Percentiles rank a stretch among this genome's conserved stretches.
Evolutionary conservation across 306 rosid genomes (phyloP).

Genomic region (Myrica gale): DNA sequence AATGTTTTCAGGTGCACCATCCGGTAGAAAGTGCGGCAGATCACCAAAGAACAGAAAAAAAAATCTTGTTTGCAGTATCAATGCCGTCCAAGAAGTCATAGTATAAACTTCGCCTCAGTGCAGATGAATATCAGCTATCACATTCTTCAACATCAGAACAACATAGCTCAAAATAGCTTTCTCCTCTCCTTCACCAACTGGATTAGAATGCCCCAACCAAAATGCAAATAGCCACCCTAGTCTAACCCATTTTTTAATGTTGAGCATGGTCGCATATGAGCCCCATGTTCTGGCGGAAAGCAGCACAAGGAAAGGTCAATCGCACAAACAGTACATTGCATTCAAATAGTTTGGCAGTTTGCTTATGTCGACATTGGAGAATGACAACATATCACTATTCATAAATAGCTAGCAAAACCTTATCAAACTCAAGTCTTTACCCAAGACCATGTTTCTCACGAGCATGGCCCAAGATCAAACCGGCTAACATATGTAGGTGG

Average conservation of each 20-base stretch:
- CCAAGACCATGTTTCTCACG: neutral
- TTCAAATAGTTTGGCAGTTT: neutral
- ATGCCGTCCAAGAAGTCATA: neutral
- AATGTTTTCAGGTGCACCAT: neutral
- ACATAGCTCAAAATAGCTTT: neutral
- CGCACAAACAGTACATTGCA: neutral
- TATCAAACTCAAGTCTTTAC: neutral
- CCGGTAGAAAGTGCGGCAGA: neutral
- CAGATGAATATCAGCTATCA: neutral
- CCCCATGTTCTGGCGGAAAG: neutral
- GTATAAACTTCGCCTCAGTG: neutral
- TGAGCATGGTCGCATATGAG: neutral
- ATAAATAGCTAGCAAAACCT: neutral
- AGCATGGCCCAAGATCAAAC: no score
- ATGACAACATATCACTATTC: neutral
- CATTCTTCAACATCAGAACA: neutral
- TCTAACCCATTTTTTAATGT: neutral
- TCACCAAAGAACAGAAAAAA: neutral
- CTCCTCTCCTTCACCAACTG: neutral
- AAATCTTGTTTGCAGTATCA: neutral
- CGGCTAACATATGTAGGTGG: neutral
- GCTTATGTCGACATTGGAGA: neutral
- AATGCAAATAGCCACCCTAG: neutral
- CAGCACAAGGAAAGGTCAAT: neutral
- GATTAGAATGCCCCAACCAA: neutral